A percentile compares a stretch with the other conserved stretches of the same genome.
Conservation (phyloP, 2,329 filamentous ascomycete genomes). For the Colletotrichum phormii region DNA sequence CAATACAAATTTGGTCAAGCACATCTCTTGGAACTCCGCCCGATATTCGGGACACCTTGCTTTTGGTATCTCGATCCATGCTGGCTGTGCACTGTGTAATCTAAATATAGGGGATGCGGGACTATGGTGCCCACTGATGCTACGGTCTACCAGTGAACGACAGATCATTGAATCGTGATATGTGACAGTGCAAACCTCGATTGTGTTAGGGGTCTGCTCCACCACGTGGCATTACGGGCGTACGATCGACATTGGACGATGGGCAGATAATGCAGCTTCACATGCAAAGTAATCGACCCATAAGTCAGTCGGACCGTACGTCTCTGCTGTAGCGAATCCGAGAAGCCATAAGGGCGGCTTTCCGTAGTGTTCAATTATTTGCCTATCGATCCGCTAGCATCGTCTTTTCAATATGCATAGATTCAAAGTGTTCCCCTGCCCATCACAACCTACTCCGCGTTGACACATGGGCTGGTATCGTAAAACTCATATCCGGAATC, state of each 20-base stretch:
- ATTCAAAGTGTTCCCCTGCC: not conserved
- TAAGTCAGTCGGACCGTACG: not conserved
- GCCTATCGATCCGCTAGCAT: not conserved
- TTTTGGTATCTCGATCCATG: not conserved
- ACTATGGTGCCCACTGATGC: not conserved
- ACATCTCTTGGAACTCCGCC: no score
- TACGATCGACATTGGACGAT: constrained; percentile 15
- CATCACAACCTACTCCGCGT: not conserved
- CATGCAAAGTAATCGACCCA: constrained; percentile 1
- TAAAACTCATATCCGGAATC: not conserved
- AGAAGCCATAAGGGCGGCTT: not conserved
- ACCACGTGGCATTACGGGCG: constrained; percentile 16
- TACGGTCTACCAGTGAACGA: not conserved
- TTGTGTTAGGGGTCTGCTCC: not conserved
- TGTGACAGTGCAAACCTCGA: constrained; percentile 1
- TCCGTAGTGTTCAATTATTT: not conserved
- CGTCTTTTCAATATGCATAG: not conserved
- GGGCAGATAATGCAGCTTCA: not conserved
- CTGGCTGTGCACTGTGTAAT: not conserved
- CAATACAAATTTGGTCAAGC: no score
- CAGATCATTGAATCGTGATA: not conserved
- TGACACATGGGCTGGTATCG: not conserved
- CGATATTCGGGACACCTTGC: not conserved
- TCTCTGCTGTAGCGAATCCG: not conserved
- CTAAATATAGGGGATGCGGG: not conserved